A percentile compares a stretch with the other conserved stretches of the same genome.
These are phyloP conservation scores for Leccinum rimulosum DNA, from an alignment of 768 basidiomycete species.

Conservation along the genomic window DNA sequence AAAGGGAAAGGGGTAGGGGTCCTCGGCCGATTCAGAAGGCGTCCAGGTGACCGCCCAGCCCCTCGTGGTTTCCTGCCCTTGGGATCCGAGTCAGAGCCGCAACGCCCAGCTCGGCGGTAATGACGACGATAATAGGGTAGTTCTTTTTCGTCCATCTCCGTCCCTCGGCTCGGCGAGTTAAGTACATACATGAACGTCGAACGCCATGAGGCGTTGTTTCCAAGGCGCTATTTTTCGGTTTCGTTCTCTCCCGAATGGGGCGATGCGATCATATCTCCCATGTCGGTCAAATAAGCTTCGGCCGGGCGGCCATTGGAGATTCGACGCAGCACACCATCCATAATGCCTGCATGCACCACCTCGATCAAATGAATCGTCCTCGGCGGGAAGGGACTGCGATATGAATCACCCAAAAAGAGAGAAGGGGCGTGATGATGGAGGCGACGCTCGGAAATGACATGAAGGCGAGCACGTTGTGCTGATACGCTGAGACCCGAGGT, in stretches of 20 bases:
- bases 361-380: not conserved
- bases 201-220: conserved; percentile 6
- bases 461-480: conserved; percentile 12
- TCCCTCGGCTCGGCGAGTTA: conserved; percentile 6
- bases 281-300: conserved; percentile 5
- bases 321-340: not conserved
- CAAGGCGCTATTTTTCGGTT: not conserved
- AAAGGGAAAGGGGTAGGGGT: not conserved
- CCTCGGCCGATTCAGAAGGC: not conserved
- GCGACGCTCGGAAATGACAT: conserved; percentile 23
- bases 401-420: not conserved
- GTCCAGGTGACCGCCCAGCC: conserved; percentile 1
- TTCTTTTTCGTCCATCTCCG: conserved; percentile 11
- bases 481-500: conserved; percentile 6
- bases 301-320: not conserved
- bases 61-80: conserved; percentile 29
- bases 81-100: not conserved
- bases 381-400: not conserved
- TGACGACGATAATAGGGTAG: conserved; percentile 1
- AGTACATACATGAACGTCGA: not conserved
- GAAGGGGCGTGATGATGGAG: conserved; percentile 8
- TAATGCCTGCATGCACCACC: not conserved
- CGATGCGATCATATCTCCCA: conserved; percentile 1
- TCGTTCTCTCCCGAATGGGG: conserved; percentile 3
- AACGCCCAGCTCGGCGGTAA: conserved; percentile 5